Base-by-base conservation (phyloP, 2,329 filamentous ascomycete species). In the Chrysosporium keratinophilum region DNA sequence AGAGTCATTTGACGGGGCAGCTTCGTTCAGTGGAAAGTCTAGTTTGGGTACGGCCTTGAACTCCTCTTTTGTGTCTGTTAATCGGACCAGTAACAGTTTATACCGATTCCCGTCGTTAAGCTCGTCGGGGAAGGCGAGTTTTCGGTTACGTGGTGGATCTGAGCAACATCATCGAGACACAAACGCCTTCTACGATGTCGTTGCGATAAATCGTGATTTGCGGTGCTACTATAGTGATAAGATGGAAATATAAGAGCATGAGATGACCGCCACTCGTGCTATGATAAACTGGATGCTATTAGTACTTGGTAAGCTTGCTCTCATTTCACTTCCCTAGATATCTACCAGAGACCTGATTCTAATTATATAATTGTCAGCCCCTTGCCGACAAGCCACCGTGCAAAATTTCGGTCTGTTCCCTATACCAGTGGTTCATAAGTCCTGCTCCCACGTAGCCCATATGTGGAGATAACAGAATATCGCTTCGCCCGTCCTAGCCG, bases 381-480 rank as follows among this genome's bases (percentile, higher is more conserved):
- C 60, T 82, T 73, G 0, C 83, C 84, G 33, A 75, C 73, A 49
- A 81, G 59, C 77, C 83, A 87, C 12, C 76, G 70, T 67, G 78
- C 67, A 17, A 90, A 64, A 63, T 87, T 88, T 81, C 79, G 0
- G 79, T 82, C 61, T 84, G 82, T 65, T 84, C 78, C 55, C 78
- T 74, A 67, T 90, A 91, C 84, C 84, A 89, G 1, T 64, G 69
- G 34, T 76, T 71, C 59, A 90, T 72, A 5, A 76, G 77, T 2
- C 76, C 78, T 52, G 80, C 78, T 59, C 88, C 83, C 0, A 87
- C 85, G 64, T 91, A 93, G 0, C 86, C 88, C 79, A 87, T 87
- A 67, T 94, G 87, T 35, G 88, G 88, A 52, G 84, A 85, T 59
- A 90, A 61, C 9, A 93, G 63, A 0, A 91, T 82, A 48, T 78